A percentile compares a stretch with the other conserved stretches of the same genome.
Conservation (phyloP, 352 stramenopile species). For the Pythium pyrilobum region DNA sequence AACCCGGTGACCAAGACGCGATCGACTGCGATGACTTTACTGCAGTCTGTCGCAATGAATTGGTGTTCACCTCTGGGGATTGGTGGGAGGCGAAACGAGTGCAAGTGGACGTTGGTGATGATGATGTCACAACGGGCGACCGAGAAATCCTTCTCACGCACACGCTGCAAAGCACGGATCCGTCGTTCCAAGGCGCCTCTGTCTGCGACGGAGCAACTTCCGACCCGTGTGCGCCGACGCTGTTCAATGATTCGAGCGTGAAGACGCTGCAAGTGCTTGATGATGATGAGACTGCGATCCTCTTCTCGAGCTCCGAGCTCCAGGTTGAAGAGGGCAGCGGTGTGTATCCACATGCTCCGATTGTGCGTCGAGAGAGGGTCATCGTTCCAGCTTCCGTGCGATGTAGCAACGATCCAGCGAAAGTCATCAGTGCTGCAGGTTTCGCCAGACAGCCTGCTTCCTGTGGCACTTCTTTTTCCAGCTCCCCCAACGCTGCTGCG, state of each 20-base stretch:
- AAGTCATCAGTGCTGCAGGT: slow-evolving; percentile 6
- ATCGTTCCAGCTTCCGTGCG: slow-evolving; percentile 24
- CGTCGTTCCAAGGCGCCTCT: slow-evolving; percentile 32
- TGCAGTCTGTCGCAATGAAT: slow-evolving; percentile 44
- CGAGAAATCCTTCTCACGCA: slow-evolving; percentile 46
- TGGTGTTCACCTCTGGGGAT: slow-evolving; percentile 52
- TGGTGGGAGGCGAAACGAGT: slow-evolving; percentile 39
- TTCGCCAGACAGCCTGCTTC: not conserved
- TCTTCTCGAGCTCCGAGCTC: slow-evolving; percentile 40
- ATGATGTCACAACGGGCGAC: slow-evolving; percentile 48
- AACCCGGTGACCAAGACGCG: slow-evolving; percentile 16
- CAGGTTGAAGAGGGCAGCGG: slow-evolving; percentile 47
- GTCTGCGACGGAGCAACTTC: slow-evolving; percentile 15
- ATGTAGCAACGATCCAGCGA: slow-evolving; percentile 25
- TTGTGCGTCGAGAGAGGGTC: slow-evolving; percentile 21
- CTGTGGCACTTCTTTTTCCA: not conserved
- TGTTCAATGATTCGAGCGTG: slow-evolving; percentile 49
- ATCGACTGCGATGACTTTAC: slow-evolving; percentile 29
- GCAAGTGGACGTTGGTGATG: slow-evolving; percentile 34
- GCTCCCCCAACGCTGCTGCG: no score
- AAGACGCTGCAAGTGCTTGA: slow-evolving; percentile 47
- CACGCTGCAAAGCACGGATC: slow-evolving; percentile 35
- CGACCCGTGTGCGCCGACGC: slow-evolving; percentile 17
- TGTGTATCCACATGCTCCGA: slow-evolving; percentile 33
- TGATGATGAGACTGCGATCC: slow-evolving; percentile 58